Percentiles rank a stretch among this genome's conserved stretches.
These are phyloP conservation scores for Fusarium tuaranense DNA, from an alignment of 2,329 filamentous ascomycete species.

Conservation along the genomic window DNA sequence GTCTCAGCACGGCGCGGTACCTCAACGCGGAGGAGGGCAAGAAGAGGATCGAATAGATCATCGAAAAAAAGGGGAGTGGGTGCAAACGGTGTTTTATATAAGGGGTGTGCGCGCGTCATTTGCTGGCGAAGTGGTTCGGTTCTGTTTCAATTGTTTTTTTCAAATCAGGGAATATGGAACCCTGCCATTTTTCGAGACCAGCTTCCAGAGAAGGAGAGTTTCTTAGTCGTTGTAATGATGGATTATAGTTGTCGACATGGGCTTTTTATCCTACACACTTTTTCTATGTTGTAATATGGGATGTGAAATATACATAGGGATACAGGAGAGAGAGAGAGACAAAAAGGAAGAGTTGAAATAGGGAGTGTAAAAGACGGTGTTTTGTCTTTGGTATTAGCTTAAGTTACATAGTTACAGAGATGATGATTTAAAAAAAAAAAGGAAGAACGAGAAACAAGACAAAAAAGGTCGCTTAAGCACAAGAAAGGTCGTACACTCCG, in stretches of 20 bases:
- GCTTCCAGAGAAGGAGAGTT: slow-evolving; percentile 6
- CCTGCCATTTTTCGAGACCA: slow-evolving; percentile 10
- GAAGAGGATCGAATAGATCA: slow-evolving; percentile 88
- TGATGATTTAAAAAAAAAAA: slow-evolving; percentile 24
- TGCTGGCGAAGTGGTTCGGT: slow-evolving; percentile 11
- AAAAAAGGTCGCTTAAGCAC: neutral
- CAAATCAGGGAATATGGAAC: slow-evolving; percentile 13
- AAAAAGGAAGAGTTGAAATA: slow-evolving; percentile 3
- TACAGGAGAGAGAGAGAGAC: slow-evolving; percentile 2
- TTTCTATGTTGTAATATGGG: slow-evolving; percentile 24
- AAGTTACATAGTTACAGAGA: slow-evolving; percentile 21
- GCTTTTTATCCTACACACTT: slow-evolving; percentile 14
- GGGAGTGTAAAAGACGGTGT: neutral
- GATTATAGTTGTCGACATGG: slow-evolving; percentile 25
- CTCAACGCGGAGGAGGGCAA: slow-evolving; percentile 95
- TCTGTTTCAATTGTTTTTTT: slow-evolving; percentile 11
- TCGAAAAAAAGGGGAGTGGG: neutral
- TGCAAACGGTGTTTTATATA: slow-evolving; percentile 5
- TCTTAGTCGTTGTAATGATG: slow-evolving; percentile 35
- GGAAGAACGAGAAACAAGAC: slow-evolving; percentile 2
- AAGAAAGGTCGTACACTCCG: slow-evolving; percentile 32
- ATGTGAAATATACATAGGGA: slow-evolving; percentile 19
- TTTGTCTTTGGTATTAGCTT: slow-evolving; percentile 28
- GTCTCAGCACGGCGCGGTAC: slow-evolving; percentile 84
- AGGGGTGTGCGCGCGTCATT: slow-evolving; percentile 13